These are phyloP conservation scores for Chrysanthemum seticuspe DNA, from an alignment of 129 eudicot species.

Conservation along the genomic window DNA sequence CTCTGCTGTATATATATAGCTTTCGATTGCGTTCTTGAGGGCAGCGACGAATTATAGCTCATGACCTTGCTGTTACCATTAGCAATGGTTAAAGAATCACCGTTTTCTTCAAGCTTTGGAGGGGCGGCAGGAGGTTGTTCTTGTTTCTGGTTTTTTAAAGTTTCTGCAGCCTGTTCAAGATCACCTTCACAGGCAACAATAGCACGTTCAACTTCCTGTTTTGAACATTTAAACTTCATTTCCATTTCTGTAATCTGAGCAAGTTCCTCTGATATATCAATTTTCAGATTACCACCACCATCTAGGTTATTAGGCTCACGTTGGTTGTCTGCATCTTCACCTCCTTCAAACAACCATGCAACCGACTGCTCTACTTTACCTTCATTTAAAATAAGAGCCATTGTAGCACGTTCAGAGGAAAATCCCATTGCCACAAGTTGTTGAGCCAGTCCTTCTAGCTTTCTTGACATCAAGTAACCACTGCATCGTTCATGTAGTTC, in stretches of 20 bases:
- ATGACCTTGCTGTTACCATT: constrained; percentile 43
- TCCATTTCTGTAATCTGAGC: constrained; percentile 62
- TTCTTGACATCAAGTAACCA: constrained; percentile 82
- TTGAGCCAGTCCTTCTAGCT: constrained; percentile 67
- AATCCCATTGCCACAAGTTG: constrained; percentile 83
- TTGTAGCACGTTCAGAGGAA: constrained; percentile 72
- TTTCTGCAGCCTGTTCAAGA: constrained; percentile 71
- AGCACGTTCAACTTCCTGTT: constrained; percentile 72
- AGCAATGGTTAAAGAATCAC: constrained; percentile 42
- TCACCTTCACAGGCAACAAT: constrained; percentile 73
- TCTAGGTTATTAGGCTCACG: constrained; percentile 45
- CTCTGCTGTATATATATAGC: constrained; percentile 39
- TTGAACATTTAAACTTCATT: constrained; percentile 56
- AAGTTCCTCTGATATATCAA: constrained; percentile 82
- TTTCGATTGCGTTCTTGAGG: constrained; percentile 40
- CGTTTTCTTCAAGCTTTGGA: constrained; percentile 59
- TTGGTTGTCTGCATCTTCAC: constrained; percentile 52
- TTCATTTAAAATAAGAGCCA: constrained; percentile 79
- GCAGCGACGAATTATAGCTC: constrained; percentile 32
- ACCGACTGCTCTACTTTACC: constrained; percentile 78
- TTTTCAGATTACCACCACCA: constrained; percentile 55
- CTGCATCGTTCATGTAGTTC: constrained; percentile 75
- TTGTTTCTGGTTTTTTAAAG: constrained; percentile 57
- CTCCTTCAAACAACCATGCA: constrained; percentile 68
- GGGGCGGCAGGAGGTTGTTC: constrained; percentile 49